phyloP scores from a whole-genome alignment of 2,329 filamentous ascomycete species.

The Stemphylium vesicarium region DNA sequence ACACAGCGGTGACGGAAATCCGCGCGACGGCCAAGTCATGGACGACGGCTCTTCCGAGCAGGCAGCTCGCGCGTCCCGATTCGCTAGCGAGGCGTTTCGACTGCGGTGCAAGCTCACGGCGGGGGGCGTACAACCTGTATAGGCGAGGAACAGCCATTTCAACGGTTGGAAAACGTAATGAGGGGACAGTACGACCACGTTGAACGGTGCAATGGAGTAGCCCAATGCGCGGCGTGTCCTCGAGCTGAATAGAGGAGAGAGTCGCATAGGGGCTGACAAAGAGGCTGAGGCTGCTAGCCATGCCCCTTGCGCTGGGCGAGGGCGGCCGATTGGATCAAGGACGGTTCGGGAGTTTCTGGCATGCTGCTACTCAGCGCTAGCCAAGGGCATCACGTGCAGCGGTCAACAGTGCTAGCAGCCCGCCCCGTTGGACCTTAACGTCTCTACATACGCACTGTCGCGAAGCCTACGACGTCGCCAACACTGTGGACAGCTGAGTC shows the following conservation, averaged over 20 bases:
- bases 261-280: slow-evolving; percentile 8
- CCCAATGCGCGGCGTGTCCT: not conserved
- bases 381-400: slow-evolving; percentile 8
- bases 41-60: slow-evolving; percentile 6
- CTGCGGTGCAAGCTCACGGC: slow-evolving; percentile 1
- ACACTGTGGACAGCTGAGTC: slow-evolving; percentile 12
- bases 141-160: not conserved
- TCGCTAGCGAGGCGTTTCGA: slow-evolving; percentile 7
- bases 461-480: slow-evolving; percentile 18
- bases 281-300: slow-evolving; percentile 11
- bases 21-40: not conserved
- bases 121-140: too few species aligned
- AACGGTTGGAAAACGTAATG: slow-evolving; percentile 6
- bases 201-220: slow-evolving; percentile 4
- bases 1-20: slow-evolving; percentile 1
- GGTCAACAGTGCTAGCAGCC: slow-evolving; percentile 15
- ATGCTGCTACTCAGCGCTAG: slow-evolving; percentile 2
- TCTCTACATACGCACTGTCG: slow-evolving; percentile 31
- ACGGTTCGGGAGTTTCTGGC: slow-evolving; percentile 6
- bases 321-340: slow-evolving; percentile 9
- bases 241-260: not conserved
- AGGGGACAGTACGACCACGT: not conserved
- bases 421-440: slow-evolving; percentile 29
- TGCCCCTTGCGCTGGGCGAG: slow-evolving; percentile 3
- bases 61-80: slow-evolving; percentile 1